Base-by-base conservation (phyloP, 805 yeast genomes). In the Yarrowia bubula region DNA sequence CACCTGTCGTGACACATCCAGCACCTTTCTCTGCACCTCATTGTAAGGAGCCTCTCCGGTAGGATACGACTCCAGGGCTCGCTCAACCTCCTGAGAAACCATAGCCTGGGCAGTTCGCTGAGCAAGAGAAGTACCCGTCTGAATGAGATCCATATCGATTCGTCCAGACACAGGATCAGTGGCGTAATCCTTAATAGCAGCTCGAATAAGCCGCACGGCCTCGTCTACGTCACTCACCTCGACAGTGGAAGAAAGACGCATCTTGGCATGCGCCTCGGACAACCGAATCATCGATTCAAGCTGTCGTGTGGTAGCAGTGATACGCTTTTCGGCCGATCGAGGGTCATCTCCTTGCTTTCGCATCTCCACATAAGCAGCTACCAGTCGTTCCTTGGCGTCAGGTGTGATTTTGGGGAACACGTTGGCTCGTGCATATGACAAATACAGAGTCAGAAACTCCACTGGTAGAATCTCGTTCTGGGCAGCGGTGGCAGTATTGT, bases 251-350 rank as follows among this genome's bases (percentile, higher is more conserved):
- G 93, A 83, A 35, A 95, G 80, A 71, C 97, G 85, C 96, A 95
- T 90, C 77, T 92, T 92, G 1, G 99, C 99, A 75, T 95, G 98
- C 0, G 98, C 99, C 77, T 95, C 99, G 0, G 96, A 77, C 61
- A 95, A 80, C 73, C 99, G 86, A 69, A 93, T 92, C 96, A 95
- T 90, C 62, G 96, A 87, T 77, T 95, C 99, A 66, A 95, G 80
- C 75, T 95, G 99, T 77, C 99, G 85, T 1, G 99, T 93, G 0
- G 99, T 95, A 4, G 99, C 99, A 0, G 99, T 95, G 70, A 95
- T 89, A 71, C 99, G 81, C 76, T 88, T 89, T 68, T 95, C 98
- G 11, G 91, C 81, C 1, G 92, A 79, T 66, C 97, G 81, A 6
- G 88, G 83, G 74, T 92, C 98, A 72, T 95, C 98, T 63, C 99